Percentiles rank a stretch among this genome's conserved stretches.
phyloP scores from a whole-genome alignment of 441 rosid genomes.

The Populus hybrid region DNA sequence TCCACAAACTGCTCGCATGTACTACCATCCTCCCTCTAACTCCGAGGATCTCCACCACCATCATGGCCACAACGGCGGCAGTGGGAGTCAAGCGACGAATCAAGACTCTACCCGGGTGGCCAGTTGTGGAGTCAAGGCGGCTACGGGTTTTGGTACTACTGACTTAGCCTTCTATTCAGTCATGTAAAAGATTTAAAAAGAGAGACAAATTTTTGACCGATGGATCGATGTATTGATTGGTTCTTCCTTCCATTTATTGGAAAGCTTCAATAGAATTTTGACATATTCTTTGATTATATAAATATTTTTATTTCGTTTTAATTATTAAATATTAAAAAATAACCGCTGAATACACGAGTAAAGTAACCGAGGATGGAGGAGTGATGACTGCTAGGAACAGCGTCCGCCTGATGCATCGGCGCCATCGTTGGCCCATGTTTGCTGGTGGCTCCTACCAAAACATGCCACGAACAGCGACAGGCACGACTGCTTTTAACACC shows the following conservation, averaged over 20 bases:
- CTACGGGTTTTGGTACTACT: conserved; percentile 13
- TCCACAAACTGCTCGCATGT: conserved; percentile 54
- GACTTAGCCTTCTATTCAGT: conserved; percentile 29
- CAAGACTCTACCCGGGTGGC: conserved; percentile 10
- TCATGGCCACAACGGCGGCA: conserved; percentile 9
- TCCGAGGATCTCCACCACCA: conserved; percentile 18
- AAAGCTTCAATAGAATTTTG: neutral
- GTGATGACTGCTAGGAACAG: no score
- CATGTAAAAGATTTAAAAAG: conserved; percentile 3
- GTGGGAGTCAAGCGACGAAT: neutral
- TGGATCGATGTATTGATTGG: neutral
- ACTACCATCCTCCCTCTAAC: conserved; percentile 55
- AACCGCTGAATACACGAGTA: neutral
- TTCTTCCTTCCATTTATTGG: neutral
- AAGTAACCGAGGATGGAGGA: no score
- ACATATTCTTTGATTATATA: no score
- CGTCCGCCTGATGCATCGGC: no score
- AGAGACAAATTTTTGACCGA: neutral
- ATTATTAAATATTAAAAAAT: no score
- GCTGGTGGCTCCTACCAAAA: no score
- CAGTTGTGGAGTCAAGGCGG: conserved; percentile 22
- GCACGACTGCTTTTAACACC: no score
- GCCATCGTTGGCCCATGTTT: no score
- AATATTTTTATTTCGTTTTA: neutral
- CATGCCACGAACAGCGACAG: no score